A percentile compares a stretch with the other conserved stretches of the same genome.
phyloP scores from a whole-genome alignment of 2,329 filamentous ascomycete species.

The Exutisphaerella laricina region DNA sequence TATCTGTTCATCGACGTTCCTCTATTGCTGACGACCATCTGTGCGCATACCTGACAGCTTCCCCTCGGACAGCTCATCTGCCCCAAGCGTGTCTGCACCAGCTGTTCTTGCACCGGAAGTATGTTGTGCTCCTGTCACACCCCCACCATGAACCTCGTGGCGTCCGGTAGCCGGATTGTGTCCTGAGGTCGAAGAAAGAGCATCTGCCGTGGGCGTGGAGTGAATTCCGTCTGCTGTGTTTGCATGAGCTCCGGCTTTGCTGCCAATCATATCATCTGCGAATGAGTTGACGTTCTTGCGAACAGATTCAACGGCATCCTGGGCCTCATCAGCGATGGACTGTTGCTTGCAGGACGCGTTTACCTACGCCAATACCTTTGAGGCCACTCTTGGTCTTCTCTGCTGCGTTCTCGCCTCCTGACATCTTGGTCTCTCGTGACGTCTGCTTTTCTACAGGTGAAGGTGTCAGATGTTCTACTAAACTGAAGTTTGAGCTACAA shows the following conservation, averaged over 20 bases:
- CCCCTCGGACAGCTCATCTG: no score
- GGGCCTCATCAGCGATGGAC: no score
- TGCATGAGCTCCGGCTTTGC: constrained; percentile 16
- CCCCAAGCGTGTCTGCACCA: background rate
- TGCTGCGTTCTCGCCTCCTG: constrained; percentile 24
- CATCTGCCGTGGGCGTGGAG: background rate
- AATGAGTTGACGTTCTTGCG: constrained; percentile 29
- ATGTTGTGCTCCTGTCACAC: background rate
- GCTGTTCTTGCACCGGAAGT: background rate
- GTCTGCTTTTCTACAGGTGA: no score
- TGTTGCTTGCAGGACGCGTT: no score
- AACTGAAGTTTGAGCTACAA: no score
- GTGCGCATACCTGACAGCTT: no score
- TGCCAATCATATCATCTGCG: constrained; percentile 23
- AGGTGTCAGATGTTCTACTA: no score
- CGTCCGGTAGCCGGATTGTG: background rate
- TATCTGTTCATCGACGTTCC: no score
- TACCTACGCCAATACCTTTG: constrained; percentile 20
- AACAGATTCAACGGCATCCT: constrained; percentile 20
- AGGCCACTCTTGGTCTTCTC: constrained; percentile 25
- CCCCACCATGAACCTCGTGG: background rate
- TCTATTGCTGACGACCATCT: no score
- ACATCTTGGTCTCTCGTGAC: no score
- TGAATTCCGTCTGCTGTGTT: constrained; percentile 16
- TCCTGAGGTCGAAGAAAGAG: background rate